A percentile compares a stretch with the other conserved stretches of the same genome.
Evolutionary conservation across 768 basidiomycete species (phyloP).

Genomic region (Cystoderma amianthinum): DNA sequence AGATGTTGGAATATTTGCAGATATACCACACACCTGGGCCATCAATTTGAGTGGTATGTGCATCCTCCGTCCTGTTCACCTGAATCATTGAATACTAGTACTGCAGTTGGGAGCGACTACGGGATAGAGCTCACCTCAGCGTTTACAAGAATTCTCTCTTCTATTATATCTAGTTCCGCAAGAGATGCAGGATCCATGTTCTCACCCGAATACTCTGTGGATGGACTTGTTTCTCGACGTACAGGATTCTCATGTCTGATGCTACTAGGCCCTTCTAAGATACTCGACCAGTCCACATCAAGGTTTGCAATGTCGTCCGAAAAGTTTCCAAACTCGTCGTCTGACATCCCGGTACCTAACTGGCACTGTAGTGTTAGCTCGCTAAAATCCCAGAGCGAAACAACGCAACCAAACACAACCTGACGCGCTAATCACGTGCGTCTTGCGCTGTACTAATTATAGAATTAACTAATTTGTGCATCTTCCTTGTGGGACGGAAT

Average conservation of each 20-base stretch:
- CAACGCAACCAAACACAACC: background rate
- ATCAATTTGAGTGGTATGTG: too few relatives aligned
- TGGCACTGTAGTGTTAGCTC: background rate
- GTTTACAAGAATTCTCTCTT: slow-evolving; percentile 21
- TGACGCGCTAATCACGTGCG: background rate
- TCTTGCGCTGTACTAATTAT: background rate
- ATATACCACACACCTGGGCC: too few relatives aligned
- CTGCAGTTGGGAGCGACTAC: background rate
- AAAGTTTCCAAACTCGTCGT: slow-evolving; percentile 47
- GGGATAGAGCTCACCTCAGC: background rate
- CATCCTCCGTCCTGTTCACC: too few relatives aligned
- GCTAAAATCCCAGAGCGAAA: background rate
- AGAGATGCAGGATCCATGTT: slow-evolving; percentile 28
- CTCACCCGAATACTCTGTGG: slow-evolving; percentile 13
- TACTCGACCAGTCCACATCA: slow-evolving; percentile 38
- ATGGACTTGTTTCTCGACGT: slow-evolving; percentile 1
- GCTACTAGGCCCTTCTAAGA: slow-evolving; percentile 18
- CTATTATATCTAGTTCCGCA: slow-evolving; percentile 39
- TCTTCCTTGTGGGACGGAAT: too few relatives aligned
- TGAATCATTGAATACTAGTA: too few relatives aligned
- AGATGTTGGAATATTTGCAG: too few relatives aligned
- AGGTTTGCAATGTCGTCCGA: slow-evolving; percentile 48
- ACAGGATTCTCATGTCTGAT: background rate
- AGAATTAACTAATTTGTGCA: too few relatives aligned
- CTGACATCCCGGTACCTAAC: slow-evolving; percentile 18